Evolutionary conservation across 1,284 basidiomycete genomes (phyloP).

Genomic region (Puccinia novopanici): DNA sequence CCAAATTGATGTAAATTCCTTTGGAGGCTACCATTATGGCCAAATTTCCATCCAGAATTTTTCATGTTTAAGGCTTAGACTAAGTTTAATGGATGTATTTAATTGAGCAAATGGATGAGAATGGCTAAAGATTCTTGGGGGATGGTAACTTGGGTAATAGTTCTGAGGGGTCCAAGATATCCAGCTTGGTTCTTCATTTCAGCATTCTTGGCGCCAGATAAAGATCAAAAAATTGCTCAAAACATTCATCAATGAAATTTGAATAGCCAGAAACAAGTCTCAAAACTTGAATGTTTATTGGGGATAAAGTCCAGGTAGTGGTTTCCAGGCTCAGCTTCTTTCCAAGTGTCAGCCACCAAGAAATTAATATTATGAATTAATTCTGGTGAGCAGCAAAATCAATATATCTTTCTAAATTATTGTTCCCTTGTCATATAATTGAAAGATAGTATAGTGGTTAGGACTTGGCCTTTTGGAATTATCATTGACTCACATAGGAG

Average conservation of each 20-base stretch:
- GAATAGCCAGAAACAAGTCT: conserved; percentile 90
- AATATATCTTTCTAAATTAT: too few relatives aligned
- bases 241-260: conserved; percentile 89
- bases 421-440: too few relatives aligned
- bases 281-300: conserved; percentile 77
- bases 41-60: too few relatives aligned
- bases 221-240: conserved; percentile 90
- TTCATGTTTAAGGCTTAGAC: too few relatives aligned
- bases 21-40: too few relatives aligned
- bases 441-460: too few relatives aligned
- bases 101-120: conserved; percentile 83
- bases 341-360: too few relatives aligned
- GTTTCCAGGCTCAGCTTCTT: conserved; percentile 82
- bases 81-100: conserved; percentile 72
- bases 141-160: conserved; percentile 94
- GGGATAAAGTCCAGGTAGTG: conserved; percentile 87
- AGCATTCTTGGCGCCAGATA: conserved; percentile 90
- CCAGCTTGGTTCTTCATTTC: conserved; percentile 74
- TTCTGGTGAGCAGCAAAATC: too few relatives aligned
- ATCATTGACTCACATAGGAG: too few relatives aligned
- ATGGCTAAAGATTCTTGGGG: conserved; percentile 84
- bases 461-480: too few relatives aligned
- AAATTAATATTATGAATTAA: too few relatives aligned
- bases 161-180: conserved; percentile 71
- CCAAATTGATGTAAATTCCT: too few relatives aligned